Percentiles rank a stretch among this genome's conserved stretches.
These are phyloP conservation scores for Fraxinus anomala DNA, from an alignment of 257 asterid genomes.

Conservation along the genomic window DNA sequence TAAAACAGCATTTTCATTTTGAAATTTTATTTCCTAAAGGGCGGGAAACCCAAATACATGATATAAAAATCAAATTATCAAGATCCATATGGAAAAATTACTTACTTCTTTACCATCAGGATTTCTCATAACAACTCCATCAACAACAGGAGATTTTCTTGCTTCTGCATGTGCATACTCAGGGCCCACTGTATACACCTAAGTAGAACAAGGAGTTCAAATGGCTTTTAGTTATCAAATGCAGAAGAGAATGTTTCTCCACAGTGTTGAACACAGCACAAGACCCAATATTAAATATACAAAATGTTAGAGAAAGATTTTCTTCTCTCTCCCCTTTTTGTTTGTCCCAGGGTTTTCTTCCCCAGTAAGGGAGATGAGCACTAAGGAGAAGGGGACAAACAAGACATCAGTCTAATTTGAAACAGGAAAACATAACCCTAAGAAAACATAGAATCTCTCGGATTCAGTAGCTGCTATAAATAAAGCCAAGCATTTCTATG, in stretches of 20 bases:
- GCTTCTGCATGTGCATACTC: constrained; percentile 99
- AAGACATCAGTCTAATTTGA: neutral
- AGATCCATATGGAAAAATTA: constrained; percentile 3
- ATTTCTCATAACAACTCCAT: constrained; percentile 99
- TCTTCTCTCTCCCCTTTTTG: constrained; percentile 18
- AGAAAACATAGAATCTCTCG: neutral
- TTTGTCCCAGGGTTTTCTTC: neutral
- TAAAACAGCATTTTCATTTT: constrained; percentile 7
- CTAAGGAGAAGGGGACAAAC: constrained; percentile 5
- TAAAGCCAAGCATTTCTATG: neutral
- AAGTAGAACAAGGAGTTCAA: constrained; percentile 21
- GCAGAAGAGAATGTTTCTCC: constrained; percentile 5
- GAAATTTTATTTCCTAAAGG: constrained; percentile 5
- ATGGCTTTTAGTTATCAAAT: constrained; percentile 15
- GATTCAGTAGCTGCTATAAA: neutral
- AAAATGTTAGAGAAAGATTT: neutral
- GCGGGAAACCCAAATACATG: constrained; percentile 3
- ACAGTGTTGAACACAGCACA: constrained; percentile 16
- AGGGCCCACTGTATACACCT: constrained; percentile 98
- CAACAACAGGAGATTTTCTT: constrained; percentile 98
- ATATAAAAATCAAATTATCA: neutral
- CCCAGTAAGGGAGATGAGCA: neutral
- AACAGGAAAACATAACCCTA: constrained; percentile 4
- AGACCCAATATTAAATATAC: neutral
- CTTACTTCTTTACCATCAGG: constrained; percentile 98